Base-by-base conservation (phyloP, 1,284 basidiomycete genomes). In the Leccinum griseonigrum region DNA sequence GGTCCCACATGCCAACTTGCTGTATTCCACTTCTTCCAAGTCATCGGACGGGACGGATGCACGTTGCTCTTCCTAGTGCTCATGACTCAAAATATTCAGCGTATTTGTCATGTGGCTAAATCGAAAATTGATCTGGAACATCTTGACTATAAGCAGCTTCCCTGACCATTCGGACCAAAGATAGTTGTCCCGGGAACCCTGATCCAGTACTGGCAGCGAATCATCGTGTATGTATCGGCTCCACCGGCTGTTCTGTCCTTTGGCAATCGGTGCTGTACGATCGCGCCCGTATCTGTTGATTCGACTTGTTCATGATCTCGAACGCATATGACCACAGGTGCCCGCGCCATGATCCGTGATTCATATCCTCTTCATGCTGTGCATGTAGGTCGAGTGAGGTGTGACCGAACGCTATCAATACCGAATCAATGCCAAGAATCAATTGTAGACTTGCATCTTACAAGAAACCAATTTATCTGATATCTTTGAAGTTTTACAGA, bases 61-160 rank as follows among this genome's bases (percentile, higher is more conserved):
- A 73, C 64, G 70, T 64, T 74, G 56, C 59, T 59, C 54, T 53
- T 53, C 57, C 51, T 59, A 58, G 40, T 55, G 58, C 56, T 62
- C 62, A 36, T 57, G 60, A 64, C 58, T 67, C 61, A 51, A 66
- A 62, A 67, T 63, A 67, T 64, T 50, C 52, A 60, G 58, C 46
- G 43, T 64, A 68, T 72, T 74, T 69, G 63, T 74, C 67, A 75
- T 75, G 67, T 75, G 71, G 74, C 72, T 64, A 62, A 26, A 55
- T 66, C 60, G 57, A 63, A 63, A 18, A 43, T 62, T 61, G 70
- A 69, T 66, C 57, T 68, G 69, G 67, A 48, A 56, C 60, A 22
- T 10, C 31, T 63, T 63, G 68, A 50, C 68, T 61, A 73, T 73
- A 70, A 62, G 57, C 59, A 68, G 70, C 52, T 60, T 66, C 65